These are phyloP conservation scores for Morella rubra DNA, from an alignment of 306 rosid species.

Conservation along the genomic window DNA sequence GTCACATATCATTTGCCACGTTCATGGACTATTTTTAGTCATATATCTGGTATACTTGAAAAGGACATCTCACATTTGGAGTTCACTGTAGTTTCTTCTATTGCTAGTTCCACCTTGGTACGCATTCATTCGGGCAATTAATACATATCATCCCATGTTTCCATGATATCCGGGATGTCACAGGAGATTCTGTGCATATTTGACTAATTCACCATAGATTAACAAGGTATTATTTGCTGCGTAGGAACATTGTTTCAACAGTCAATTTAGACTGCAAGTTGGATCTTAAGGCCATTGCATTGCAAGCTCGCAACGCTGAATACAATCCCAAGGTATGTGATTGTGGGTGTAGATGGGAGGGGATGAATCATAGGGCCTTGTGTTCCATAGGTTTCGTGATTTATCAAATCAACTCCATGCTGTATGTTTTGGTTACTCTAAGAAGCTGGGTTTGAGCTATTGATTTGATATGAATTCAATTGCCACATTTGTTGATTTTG, in stretches of 20 bases:
- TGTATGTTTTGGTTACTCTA: not conserved
- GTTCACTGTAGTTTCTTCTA: no score
- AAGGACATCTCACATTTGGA: no score
- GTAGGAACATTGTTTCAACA: slow-evolving; percentile 89
- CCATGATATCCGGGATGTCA: no score
- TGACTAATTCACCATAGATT: not conserved
- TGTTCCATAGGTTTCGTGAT: no score
- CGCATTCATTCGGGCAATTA: no score
- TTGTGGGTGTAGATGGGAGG: not conserved
- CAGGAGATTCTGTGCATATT: slow-evolving; percentile 1
- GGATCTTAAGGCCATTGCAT: slow-evolving; percentile 89
- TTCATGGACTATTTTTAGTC: no score
- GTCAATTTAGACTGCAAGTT: slow-evolving; percentile 92
- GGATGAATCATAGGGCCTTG: not conserved
- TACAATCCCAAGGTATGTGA: slow-evolving; percentile 90
- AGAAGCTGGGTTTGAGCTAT: not conserved
- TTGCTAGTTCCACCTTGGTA: no score
- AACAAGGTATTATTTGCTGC: slow-evolving; percentile 15
- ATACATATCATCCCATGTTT: no score
- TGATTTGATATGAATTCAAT: not conserved
- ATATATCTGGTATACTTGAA: no score
- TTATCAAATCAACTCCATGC: not conserved
- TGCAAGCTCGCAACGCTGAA: slow-evolving; percentile 94
- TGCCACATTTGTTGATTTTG: not conserved
- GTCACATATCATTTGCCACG: no score